Conservation (phyloP, 257 asterid species). For the Craterostigma plantagineum region DNA sequence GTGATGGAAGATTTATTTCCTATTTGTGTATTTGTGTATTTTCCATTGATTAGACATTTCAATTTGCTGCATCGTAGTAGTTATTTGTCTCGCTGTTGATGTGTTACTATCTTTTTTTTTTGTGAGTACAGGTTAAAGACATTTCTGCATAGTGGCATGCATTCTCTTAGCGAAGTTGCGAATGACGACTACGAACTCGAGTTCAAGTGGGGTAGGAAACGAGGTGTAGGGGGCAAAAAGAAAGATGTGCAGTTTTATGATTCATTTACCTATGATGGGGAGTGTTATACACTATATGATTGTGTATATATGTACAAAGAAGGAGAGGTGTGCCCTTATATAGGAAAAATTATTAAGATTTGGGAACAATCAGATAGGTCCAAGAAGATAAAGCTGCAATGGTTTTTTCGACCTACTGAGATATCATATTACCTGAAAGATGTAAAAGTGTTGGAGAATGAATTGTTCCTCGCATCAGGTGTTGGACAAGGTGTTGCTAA, state of each 20-base stretch:
- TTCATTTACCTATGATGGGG: slow-evolving; percentile 57
- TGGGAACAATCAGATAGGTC: slow-evolving; percentile 36
- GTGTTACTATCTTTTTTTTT: too few species aligned
- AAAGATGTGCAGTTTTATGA: slow-evolving; percentile 40
- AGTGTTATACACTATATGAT: slow-evolving; percentile 40
- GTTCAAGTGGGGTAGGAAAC: slow-evolving; percentile 49
- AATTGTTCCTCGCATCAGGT: slow-evolving; percentile 70
- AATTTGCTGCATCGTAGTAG: too few species aligned
- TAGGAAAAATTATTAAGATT: slow-evolving; percentile 55
- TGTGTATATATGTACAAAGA: slow-evolving; percentile 45
- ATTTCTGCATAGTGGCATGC: too few species aligned
- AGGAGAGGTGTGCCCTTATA: slow-evolving; percentile 29
- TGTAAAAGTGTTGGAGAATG: slow-evolving; percentile 27
- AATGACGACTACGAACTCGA: too few species aligned
- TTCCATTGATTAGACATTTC: too few species aligned
- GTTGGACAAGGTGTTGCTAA: slow-evolving; percentile 49
- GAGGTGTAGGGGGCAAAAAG: slow-evolving; percentile 31
- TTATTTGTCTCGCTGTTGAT: too few species aligned
- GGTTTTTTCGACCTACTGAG: slow-evolving; percentile 78
- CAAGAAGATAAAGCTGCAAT: slow-evolving; percentile 51
- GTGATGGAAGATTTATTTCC: too few species aligned
- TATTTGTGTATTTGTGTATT: too few species aligned
- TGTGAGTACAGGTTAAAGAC: too few species aligned
- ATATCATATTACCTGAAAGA: slow-evolving; percentile 26
- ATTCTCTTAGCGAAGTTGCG: too few species aligned